Evolutionary conservation across 176 grass and related monocot genomes (phyloP), one percentile per base, ranked within the genome.

Genomic region (Oryza glaberrima): DNA sequence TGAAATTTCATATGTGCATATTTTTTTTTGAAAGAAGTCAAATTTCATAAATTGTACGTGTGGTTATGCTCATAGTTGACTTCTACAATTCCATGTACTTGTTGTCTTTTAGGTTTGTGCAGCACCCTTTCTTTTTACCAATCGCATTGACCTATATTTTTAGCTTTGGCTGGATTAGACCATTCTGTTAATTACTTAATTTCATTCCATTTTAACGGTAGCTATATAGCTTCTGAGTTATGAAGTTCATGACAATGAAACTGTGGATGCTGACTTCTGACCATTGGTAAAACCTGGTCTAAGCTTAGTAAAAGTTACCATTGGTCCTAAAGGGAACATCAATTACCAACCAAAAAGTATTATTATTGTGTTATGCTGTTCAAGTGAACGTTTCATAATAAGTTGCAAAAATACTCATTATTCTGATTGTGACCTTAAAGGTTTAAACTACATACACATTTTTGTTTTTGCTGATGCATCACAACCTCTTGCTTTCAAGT

Each of bases 391-490:
- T 12, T 20, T 67, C 52, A 44, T 54, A 28, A 44, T 54, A 28
- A 78, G 67, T 90, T 86, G 73, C 67, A 63, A 68, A 30, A 14
- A 32, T 61, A 74, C 79, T 48, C 46, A 74, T 82, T 74, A 73
- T 83, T 78, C 60, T 79, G 79, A 86, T 67, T 48, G 83, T 83
- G 88, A 86, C 84, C 36, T 83, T 79, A 74, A 75, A 69, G 83
- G 79, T 36, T 83, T 79, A 74, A 69, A 49, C 84, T 73, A 17
- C 2, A 82, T 25, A 47, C 26, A 28, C 35, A 40, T 60, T 81
- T 76, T 76, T 20, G 17, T 84, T 49, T 40, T 19, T 1, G 36
- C 26, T 73, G 74, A 60, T 61, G 56, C 79, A 86, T 86, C 67
- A 32, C 28, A 32, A 22, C 38, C 20, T 83, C 11, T 78, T 79